Conservation (phyloP, 495 filamentous ascomycete genomes). For the Penicillium soppii region DNA sequence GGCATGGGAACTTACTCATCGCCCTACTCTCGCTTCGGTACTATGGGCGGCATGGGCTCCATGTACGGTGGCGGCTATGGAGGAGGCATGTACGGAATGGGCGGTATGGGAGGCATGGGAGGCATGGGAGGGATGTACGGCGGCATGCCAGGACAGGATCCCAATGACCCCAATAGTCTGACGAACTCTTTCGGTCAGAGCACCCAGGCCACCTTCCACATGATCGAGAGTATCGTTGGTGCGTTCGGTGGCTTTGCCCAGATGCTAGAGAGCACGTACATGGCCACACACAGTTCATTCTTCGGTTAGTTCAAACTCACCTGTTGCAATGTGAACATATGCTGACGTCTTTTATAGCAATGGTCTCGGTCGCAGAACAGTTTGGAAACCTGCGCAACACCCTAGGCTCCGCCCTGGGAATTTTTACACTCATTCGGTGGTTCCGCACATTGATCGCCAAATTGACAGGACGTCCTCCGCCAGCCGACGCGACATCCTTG, state of each 20-base stretch:
- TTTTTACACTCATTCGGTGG: conserved; percentile 95
- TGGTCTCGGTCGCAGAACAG: conserved; percentile 98
- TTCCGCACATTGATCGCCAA: conserved; percentile 86
- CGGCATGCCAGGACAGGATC: conserved; percentile 58
- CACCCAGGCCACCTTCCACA: conserved; percentile 97
- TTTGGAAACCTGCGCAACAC: conserved; percentile 90
- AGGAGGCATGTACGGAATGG: conserved; percentile 55
- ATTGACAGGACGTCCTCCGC: conserved; percentile 88
- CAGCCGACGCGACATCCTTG: conserved; percentile 79
- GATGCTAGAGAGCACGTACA: conserved; percentile 99
- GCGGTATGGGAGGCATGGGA: conserved; percentile 31
- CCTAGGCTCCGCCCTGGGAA: conserved; percentile 91
- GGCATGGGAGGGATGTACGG: conserved; percentile 59
- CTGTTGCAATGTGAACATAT: not conserved
- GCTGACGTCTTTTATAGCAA: conserved; percentile 58
- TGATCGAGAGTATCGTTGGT: conserved; percentile 98
- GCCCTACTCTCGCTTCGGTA: conserved; percentile 67
- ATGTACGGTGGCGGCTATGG: conserved; percentile 61
- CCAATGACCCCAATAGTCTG: conserved; percentile 90
- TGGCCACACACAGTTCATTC: conserved; percentile 99
- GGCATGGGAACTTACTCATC: conserved; percentile 54
- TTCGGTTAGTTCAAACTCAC: conserved; percentile 73
- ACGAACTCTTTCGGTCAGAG: conserved; percentile 86
- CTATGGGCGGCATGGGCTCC: conserved; percentile 53
- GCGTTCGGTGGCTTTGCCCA: conserved; percentile 95